phyloP scores from a whole-genome alignment of 2,329 filamentous ascomycete genomes.

The Ophiosphaerella korrae region DNA sequence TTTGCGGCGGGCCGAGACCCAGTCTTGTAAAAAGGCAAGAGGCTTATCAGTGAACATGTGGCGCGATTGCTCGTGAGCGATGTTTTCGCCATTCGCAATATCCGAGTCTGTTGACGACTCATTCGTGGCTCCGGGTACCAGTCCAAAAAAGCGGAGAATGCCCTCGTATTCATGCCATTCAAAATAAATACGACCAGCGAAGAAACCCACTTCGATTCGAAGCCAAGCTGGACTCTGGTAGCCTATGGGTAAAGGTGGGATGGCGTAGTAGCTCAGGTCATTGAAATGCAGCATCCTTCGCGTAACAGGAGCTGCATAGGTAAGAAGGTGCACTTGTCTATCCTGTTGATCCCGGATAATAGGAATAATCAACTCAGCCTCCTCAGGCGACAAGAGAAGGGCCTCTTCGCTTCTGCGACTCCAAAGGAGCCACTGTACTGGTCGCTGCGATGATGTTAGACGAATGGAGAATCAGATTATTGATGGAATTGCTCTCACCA shows the following conservation, averaged over 20 bases:
- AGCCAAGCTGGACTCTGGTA: constrained; percentile 60
- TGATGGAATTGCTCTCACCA: no score
- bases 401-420: constrained; percentile 54
- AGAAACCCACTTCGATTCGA: constrained; percentile 62
- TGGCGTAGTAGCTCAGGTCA: constrained; percentile 56
- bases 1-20: constrained; percentile 60
- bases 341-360: constrained; percentile 38
- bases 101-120: no score
- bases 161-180: constrained; percentile 52
- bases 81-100: constrained; percentile 3
- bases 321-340: constrained; percentile 51
- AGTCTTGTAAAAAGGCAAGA: constrained; percentile 56
- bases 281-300: constrained; percentile 66
- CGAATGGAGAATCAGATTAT: no score
- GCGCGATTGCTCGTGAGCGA: constrained; percentile 3
- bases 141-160: constrained; percentile 15
- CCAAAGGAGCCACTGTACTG: constrained; percentile 65
- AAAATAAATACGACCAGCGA: constrained; percentile 67
- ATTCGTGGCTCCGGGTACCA: not conserved
- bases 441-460: no score
- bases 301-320: constrained; percentile 66
- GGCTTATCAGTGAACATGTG: constrained; percentile 29
- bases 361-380: constrained; percentile 62
- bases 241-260: constrained; percentile 53
- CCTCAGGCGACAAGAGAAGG: constrained; percentile 66